Evolutionary conservation across 176 grass and related monocot species (phyloP).

Genomic region (Lolium rigidum): DNA sequence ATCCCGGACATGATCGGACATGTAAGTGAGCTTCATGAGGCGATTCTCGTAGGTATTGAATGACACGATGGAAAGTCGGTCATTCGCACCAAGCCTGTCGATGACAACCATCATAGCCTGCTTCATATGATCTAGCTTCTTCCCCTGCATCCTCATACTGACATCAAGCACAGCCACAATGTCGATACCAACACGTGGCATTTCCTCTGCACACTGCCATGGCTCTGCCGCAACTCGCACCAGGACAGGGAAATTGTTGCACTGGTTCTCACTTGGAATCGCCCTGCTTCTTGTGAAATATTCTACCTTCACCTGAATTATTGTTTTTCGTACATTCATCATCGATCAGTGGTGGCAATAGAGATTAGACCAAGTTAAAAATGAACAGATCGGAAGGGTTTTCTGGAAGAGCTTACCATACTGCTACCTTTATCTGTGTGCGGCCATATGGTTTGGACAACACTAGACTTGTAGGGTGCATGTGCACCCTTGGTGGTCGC

Average conservation of each 20-base stretch:
- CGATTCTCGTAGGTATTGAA: background rate
- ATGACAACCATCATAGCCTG: slow-evolving; percentile 6
- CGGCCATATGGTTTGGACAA: background rate
- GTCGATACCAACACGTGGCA: background rate
- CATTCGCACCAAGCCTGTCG: background rate
- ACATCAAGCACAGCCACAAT: slow-evolving; percentile 9
- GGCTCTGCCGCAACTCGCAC: too few relatives aligned
- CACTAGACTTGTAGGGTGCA: background rate
- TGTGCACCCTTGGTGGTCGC: background rate
- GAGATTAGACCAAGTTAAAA: too few relatives aligned
- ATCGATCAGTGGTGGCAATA: background rate
- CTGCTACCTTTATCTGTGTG: background rate
- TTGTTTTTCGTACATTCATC: background rate
- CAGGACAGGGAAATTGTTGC: background rate
- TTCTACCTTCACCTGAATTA: background rate
- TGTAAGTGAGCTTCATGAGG: background rate
- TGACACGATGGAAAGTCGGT: slow-evolving; percentile 35
- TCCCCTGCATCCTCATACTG: background rate
- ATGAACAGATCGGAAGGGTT: too few relatives aligned
- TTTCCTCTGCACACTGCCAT: accelerated
- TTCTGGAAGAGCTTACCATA: background rate
- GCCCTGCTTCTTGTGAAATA: background rate
- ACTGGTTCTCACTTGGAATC: background rate
- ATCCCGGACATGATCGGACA: background rate
- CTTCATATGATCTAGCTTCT: background rate